These are phyloP conservation scores for Cicer chorassanicum DNA, from an alignment of 306 rosid species.

Conservation along the genomic window DNA sequence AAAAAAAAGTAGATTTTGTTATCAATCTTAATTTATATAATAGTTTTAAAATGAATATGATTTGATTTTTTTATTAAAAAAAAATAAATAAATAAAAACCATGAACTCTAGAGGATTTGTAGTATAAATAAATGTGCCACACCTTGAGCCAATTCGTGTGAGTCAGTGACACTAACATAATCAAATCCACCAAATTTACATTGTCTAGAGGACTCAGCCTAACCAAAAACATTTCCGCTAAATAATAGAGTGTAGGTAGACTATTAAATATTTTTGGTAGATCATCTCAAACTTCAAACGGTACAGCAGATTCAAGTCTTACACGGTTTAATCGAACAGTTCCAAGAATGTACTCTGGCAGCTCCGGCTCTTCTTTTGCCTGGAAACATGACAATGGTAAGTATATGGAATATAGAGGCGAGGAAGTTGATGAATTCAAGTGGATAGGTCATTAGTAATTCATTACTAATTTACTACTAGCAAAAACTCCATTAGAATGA, in stretches of 20 bases:
- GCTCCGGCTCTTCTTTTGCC: constrained; percentile 81
- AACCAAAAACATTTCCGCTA: constrained; percentile 18
- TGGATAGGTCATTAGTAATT: neutral
- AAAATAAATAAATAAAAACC: too few relatives aligned
- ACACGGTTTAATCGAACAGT: constrained; percentile 79
- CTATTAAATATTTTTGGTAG: neutral
- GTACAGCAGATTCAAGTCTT: constrained; percentile 68
- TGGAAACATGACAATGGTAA: constrained; percentile 42
- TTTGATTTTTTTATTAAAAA: too few relatives aligned
- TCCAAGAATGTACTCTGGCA: constrained; percentile 92
- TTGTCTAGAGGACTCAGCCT: neutral
- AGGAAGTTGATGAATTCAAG: neutral
- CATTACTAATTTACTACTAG: neutral
- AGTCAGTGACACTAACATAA: neutral
- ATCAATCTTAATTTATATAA: too few relatives aligned
- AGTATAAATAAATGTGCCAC: neutral
- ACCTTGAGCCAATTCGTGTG: neutral
- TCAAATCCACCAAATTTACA: constrained; percentile 4
- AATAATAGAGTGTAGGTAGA: neutral
- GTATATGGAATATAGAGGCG: neutral
- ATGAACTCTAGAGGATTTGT: too few relatives aligned
- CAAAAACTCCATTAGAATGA: neutral
- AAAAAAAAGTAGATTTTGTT: too few relatives aligned
- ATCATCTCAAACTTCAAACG: constrained; percentile 54
- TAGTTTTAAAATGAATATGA: too few relatives aligned